A percentile compares a stretch with the other conserved stretches of the same genome.
These are phyloP conservation scores for Mortierella sp. DNA, from an alignment of 371 early-diverging fungal genomes.

Conservation along the genomic window DNA sequence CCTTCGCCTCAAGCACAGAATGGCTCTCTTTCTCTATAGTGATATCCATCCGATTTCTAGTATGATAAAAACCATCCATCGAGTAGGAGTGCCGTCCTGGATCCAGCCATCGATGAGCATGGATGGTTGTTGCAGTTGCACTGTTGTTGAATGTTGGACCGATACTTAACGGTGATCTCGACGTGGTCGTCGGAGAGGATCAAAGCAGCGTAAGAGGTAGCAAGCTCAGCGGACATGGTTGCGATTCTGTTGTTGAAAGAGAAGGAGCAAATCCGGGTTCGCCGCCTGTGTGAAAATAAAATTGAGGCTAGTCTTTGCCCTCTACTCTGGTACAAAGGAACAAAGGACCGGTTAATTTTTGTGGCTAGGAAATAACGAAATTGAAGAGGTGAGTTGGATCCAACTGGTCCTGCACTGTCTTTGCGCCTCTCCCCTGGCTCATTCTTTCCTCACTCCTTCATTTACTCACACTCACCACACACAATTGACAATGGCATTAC, in stretches of 20 bases:
- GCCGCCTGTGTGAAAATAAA: not conserved
- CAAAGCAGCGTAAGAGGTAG: slow-evolving; percentile 97
- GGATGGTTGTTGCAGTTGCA: not conserved
- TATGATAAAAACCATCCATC: slow-evolving; percentile 46
- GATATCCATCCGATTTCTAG: slow-evolving; percentile 14
- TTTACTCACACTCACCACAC: not conserved
- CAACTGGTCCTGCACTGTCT: not conserved
- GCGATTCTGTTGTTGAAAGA: slow-evolving; percentile 39
- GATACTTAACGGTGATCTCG: slow-evolving; percentile 92
- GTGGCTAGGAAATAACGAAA: not conserved
- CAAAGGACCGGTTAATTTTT: not conserved
- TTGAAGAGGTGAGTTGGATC: not conserved
- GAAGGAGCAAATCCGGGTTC: slow-evolving; percentile 30
- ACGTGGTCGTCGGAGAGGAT: slow-evolving; percentile 98
- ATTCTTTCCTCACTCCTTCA: not conserved
- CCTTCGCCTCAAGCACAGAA: no score
- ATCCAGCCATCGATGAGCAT: slow-evolving; percentile 9
- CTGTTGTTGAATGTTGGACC: slow-evolving; percentile 13
- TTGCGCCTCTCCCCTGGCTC: not conserved
- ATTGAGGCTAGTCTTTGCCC: not conserved
- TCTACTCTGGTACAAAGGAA: not conserved
- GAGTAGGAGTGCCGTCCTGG: slow-evolving; percentile 10
- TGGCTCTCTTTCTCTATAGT: not conserved
- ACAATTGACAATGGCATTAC: slow-evolving; percentile 65
- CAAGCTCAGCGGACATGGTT: slow-evolving; percentile 79